Evolutionary conservation across 2,329 filamentous ascomycete genomes (phyloP).

Genomic region (Huntiella moniliformis): DNA sequence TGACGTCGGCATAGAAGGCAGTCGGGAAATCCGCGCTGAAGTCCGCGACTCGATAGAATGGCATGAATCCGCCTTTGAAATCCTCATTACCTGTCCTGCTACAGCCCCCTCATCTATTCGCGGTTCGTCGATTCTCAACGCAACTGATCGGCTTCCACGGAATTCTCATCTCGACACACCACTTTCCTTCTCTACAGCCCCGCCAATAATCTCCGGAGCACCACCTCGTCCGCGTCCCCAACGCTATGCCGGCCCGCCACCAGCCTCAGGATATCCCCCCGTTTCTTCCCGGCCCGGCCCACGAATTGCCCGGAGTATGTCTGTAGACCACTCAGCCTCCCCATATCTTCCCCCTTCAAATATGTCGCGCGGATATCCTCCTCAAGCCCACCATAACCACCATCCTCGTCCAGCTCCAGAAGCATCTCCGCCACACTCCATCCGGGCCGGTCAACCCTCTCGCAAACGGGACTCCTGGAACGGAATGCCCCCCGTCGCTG

Average conservation of each 20-base stretch:
- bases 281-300: not conserved
- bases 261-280: slow-evolving; percentile 9
- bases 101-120: not conserved
- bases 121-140: not conserved
- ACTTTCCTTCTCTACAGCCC: not conserved
- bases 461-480: slow-evolving; percentile 11
- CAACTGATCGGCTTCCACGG: slow-evolving; percentile 4
- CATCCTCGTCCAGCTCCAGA: not conserved
- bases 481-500: slow-evolving; percentile 1
- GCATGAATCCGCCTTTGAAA: slow-evolving; percentile 10
- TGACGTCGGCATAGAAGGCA: slow-evolving; percentile 9
- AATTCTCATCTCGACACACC: not conserved
- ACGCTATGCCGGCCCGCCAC: slow-evolving; percentile 5
- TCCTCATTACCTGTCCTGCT: slow-evolving; percentile 7
- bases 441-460: not conserved
- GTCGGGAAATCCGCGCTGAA: slow-evolving; percentile 10
- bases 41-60: slow-evolving; percentile 11
- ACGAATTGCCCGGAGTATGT: slow-evolving; percentile 8
- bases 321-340: slow-evolving; percentile 9
- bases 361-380: not conserved
- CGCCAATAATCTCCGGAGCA: not conserved
- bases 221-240: not conserved
- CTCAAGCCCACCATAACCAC: not conserved
- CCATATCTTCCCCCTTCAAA: slow-evolving; percentile 4
- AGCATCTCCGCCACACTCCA: not conserved